Evolutionary conservation across 768 basidiomycete species (phyloP).

Genomic region (Leccinum broughii): DNA sequence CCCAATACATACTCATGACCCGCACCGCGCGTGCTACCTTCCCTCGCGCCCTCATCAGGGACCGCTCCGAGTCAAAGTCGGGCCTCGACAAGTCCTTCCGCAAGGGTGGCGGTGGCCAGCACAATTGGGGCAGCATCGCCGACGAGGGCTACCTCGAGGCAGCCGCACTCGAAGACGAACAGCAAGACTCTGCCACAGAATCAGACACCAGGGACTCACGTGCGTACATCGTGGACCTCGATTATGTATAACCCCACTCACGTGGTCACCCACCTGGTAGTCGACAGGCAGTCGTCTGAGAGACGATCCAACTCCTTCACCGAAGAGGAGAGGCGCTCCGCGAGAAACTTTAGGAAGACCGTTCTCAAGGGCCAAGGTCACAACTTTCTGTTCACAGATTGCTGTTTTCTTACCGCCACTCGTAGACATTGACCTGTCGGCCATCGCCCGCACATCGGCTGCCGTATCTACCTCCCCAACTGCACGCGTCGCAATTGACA

Average conservation of each 20-base stretch:
- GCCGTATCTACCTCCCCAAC: constrained; percentile 62
- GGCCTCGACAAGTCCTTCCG: constrained; percentile 71
- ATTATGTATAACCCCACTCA: constrained; percentile 8
- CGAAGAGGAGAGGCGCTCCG: constrained; percentile 66
- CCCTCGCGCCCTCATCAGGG: constrained; percentile 70
- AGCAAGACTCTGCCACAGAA: constrained; percentile 42
- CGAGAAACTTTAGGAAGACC: constrained; percentile 69
- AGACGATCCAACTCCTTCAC: constrained; percentile 47
- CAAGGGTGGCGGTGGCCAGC: constrained; percentile 77
- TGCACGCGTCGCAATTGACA: constrained; percentile 5
- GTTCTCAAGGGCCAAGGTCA: constrained; percentile 63
- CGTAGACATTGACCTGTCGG: constrained; percentile 57
- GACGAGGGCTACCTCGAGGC: constrained; percentile 64
- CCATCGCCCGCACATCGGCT: constrained; percentile 82
- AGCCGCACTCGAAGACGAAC: constrained; percentile 59
- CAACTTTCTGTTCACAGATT: not conserved
- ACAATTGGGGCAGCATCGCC: constrained; percentile 81
- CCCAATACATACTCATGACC: constrained; percentile 51
- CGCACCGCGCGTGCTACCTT: constrained; percentile 74
- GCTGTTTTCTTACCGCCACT: constrained; percentile 3
- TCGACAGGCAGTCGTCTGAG: constrained; percentile 32
- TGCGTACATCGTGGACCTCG: constrained; percentile 8
- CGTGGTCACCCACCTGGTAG: constrained; percentile 5
- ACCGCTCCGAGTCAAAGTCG: constrained; percentile 77
- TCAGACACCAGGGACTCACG: constrained; percentile 21